Base-by-base conservation (phyloP, 768 basidiomycete genomes). In the Lactarius vividus region DNA sequence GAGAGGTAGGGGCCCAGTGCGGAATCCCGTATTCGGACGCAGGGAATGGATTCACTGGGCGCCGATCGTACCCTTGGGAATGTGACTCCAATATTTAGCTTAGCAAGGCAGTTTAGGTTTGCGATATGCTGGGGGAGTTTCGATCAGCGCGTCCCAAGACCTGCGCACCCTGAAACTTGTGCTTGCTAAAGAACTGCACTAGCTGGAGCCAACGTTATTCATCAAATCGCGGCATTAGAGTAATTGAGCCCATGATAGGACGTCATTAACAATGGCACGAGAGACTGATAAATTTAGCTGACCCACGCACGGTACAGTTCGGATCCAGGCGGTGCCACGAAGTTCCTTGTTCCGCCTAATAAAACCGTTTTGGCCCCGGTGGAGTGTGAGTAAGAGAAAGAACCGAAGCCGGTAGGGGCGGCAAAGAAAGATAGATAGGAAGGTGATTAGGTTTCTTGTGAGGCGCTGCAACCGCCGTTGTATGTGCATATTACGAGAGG, bases 61-160 rank as follows among this genome's bases (percentile, higher is more conserved):
- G 52, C 42, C 66, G 66, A 67, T 67, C 66, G 33, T 8, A 67
- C 61, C 65, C 65, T 63, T 63, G 61, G 42, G 65, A 66, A 59
- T 66, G 65, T 66, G 65, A 66, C 61, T 44, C 13, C 16, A 31
- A 13, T 61, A 55, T 54, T 64, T 23, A 29, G 49, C 59, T 29
- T 61, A 66, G 56, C 65, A 53, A 54, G 61, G 65, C 39, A 57
- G 61, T 54, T 66, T 53, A 58, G 65, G 61, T 59, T 53, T 57
- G 56, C 15, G 56, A 55, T 61, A 57, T 53, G 26, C 29, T 57
- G 37, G 35, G 57, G 33, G 37, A 40, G 37, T 35, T 23, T 44
- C 52, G 65, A 63, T 63, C 66, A 59, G 23, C 23, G 33, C 52
- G 46, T 49, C 23, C 26, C n/a, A 35, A 18, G 39, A 61, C 40